Percentiles rank a stretch among this genome's conserved stretches.
phyloP scores from a whole-genome alignment of 768 basidiomycete species.

The Suillus ampliporus region DNA sequence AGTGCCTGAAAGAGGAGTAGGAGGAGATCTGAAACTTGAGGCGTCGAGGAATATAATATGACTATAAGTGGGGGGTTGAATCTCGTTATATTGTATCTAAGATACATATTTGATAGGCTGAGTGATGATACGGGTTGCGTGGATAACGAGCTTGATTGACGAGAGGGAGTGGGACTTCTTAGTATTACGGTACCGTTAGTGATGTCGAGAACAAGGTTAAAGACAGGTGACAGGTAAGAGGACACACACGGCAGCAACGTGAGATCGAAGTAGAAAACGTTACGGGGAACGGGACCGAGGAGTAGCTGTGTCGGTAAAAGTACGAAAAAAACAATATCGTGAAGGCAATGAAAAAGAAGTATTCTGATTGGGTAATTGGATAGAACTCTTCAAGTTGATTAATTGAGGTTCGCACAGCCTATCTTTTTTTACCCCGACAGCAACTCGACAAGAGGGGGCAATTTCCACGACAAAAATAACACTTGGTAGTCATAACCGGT shows the following conservation, averaged over 20 bases:
- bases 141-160: slow-evolving; percentile 5
- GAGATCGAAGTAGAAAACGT: slow-evolving; percentile 7
- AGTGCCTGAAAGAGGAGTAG: slow-evolving; percentile 32
- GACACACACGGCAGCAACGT: slow-evolving; percentile 5
- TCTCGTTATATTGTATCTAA: slow-evolving; percentile 23
- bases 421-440: slow-evolving; percentile 10
- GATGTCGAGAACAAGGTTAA: slow-evolving; percentile 19
- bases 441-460: background rate
- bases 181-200: slow-evolving; percentile 9
- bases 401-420: slow-evolving; percentile 18
- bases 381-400: too few species aligned
- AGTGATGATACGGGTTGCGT: slow-evolving; percentile 26
- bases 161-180: slow-evolving; percentile 4
- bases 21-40: slow-evolving; percentile 35
- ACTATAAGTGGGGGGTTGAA: slow-evolving; percentile 21
- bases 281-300: slow-evolving; percentile 20
- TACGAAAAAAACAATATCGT: slow-evolving; percentile 1
- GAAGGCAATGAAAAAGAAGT: slow-evolving; percentile 15
- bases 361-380: slow-evolving; percentile 16
- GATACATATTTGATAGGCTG: slow-evolving; percentile 9
- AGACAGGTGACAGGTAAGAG: slow-evolving; percentile 9
- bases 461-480: background rate
- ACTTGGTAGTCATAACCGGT: too few species aligned
- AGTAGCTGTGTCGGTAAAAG: too few species aligned
- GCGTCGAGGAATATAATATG: slow-evolving; percentile 33